Evolutionary conservation across 2,329 filamentous ascomycete genomes (phyloP).

Genomic region (Cadophora luteo-olivacea): DNA sequence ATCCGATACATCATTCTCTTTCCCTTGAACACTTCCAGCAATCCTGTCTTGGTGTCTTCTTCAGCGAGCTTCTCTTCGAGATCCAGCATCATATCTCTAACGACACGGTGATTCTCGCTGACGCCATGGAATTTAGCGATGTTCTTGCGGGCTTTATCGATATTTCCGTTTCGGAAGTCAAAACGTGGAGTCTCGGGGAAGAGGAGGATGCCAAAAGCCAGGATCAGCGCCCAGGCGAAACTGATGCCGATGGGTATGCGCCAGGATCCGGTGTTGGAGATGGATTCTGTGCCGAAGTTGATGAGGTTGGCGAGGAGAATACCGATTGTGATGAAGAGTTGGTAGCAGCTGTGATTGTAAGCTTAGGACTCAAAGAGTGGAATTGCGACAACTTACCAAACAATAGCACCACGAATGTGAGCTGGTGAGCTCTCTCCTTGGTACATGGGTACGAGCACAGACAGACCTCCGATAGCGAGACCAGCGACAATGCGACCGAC

Average conservation of each 20-base stretch:
- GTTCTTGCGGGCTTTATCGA: conserved; percentile 56
- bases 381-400: conserved; percentile 42
- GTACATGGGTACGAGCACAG: conserved; percentile 70
- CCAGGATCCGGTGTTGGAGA: conserved; percentile 57
- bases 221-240: conserved; percentile 58
- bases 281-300: conserved; percentile 55
- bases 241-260: conserved; percentile 65
- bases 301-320: conserved; percentile 64
- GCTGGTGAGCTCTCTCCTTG: conserved; percentile 68
- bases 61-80: conserved; percentile 55
- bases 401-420: conserved; percentile 67
- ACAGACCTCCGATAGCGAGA: conserved; percentile 71
- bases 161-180: conserved; percentile 55
- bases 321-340: conserved; percentile 76
- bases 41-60: conserved; percentile 61
- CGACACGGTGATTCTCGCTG: conserved; percentile 53
- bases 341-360: conserved; percentile 60
- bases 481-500: conserved; percentile 57
- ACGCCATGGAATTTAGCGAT: conserved; percentile 60
- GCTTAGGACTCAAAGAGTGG: too few relatives aligned
- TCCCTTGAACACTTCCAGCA: conserved; percentile 62
- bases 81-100: conserved; percentile 57
- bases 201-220: conserved; percentile 58
- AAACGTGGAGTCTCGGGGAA: conserved; percentile 65
- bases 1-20: conserved; percentile 70